Conservation (phyloP, 768 basidiomycete genomes). For the Suillus cothurnatus region DNA sequence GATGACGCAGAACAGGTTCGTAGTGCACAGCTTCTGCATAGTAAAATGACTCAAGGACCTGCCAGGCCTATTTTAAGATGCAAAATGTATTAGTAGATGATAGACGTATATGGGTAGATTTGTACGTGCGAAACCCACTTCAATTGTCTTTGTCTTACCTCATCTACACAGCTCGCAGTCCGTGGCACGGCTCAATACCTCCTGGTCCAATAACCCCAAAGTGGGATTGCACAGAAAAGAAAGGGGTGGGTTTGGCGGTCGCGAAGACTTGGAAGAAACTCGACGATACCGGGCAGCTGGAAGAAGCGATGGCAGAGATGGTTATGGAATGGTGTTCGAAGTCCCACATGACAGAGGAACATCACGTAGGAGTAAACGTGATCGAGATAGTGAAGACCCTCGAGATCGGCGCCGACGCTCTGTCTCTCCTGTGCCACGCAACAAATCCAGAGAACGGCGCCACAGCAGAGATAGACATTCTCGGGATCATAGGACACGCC, state of each 20-base stretch:
- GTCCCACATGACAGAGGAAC: slow-evolving; percentile 43
- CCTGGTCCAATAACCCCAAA: slow-evolving; percentile 80
- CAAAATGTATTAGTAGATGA: slow-evolving; percentile 98
- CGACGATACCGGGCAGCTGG: slow-evolving; percentile 56
- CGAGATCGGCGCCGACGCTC: slow-evolving; percentile 28
- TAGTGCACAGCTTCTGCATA: slow-evolving; percentile 6
- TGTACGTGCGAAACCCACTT: slow-evolving; percentile 53
- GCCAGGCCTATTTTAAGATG: slow-evolving; percentile 98
- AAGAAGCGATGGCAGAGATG: slow-evolving; percentile 31
- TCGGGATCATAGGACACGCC: slow-evolving; percentile 35
- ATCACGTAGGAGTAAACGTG: slow-evolving; percentile 52
- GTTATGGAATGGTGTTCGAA: slow-evolving; percentile 87
- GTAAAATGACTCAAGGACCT: slow-evolving; percentile 10
- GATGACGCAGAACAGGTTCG: slow-evolving; percentile 92
- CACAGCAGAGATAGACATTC: slow-evolving; percentile 40
- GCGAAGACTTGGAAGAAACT: slow-evolving; percentile 75
- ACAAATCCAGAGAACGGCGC: slow-evolving; percentile 24
- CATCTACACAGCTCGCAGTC: slow-evolving; percentile 76
- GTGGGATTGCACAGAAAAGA: slow-evolving; percentile 43
- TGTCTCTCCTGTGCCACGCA: slow-evolving; percentile 23
- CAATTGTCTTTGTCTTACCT: slow-evolving; percentile 12
- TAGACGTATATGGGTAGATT: slow-evolving; percentile 98
- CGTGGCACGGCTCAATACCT: slow-evolving; percentile 81
- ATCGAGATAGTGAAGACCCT: slow-evolving; percentile 36
- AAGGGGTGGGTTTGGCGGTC: slow-evolving; percentile 60